These are phyloP conservation scores for Biscogniauxia sp. DNA, from an alignment of 2,329 filamentous ascomycete species.

Conservation along the genomic window DNA sequence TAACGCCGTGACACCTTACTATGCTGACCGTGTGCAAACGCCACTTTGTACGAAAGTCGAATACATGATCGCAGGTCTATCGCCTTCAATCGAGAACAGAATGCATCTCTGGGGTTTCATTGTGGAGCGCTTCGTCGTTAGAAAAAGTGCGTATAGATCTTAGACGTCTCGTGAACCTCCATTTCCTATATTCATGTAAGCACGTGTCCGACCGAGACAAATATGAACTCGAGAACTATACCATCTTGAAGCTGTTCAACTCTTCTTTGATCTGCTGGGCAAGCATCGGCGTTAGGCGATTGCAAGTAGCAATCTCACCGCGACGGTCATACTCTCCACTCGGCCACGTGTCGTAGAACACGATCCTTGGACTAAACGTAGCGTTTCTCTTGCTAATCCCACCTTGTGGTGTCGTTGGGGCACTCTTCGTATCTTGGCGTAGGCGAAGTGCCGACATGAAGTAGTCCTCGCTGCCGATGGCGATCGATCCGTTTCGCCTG, in stretches of 20 bases:
- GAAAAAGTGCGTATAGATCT: constrained; percentile 99
- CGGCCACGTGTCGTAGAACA: constrained; percentile 96
- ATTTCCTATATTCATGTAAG: constrained; percentile 74
- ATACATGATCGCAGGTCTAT: constrained; percentile 46
- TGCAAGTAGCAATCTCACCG: constrained; percentile 96
- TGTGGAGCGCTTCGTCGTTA: constrained; percentile 54
- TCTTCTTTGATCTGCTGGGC: constrained; percentile 99
- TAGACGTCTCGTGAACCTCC: constrained; percentile 98
- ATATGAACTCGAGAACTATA: constrained; percentile 42
- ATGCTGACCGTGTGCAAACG: constrained; percentile 54
- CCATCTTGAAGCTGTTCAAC: constrained; percentile 99
- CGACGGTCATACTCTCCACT: constrained; percentile 93
- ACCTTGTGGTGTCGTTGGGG: constrained; percentile 73
- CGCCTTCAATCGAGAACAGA: constrained; percentile 33
- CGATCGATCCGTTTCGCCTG: constrained; percentile 65
- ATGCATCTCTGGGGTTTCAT: constrained; percentile 29
- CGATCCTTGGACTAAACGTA: constrained; percentile 86
- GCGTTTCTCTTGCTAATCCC: constrained; percentile 56
- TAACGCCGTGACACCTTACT: constrained; percentile 57
- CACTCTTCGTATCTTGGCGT: constrained; percentile 73
- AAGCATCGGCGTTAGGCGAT: constrained; percentile 91
- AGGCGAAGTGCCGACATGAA: constrained; percentile 77
- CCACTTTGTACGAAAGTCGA: constrained; percentile 47
- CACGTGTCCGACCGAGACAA: constrained; percentile 4
- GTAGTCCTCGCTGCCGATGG: constrained; percentile 82